These are phyloP conservation scores for Yamadazyma scolyti DNA, from an alignment of 805 yeast species.

Conservation along the genomic window DNA sequence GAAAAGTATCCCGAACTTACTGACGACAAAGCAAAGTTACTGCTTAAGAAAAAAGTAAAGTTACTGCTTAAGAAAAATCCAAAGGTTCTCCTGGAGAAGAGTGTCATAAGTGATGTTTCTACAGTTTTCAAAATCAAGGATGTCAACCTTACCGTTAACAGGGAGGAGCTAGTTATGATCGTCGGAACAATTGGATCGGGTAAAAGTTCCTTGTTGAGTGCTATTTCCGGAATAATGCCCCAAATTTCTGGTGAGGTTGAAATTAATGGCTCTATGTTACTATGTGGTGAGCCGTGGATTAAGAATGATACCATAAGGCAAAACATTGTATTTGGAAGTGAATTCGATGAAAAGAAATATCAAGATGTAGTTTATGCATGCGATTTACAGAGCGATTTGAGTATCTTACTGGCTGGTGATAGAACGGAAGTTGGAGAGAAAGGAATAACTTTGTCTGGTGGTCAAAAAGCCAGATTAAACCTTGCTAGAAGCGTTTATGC, in stretches of 20 bases:
- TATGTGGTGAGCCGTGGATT: conserved; percentile 34
- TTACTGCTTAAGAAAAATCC: too few relatives aligned
- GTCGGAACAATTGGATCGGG: conserved; percentile 35
- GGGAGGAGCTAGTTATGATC: conserved; percentile 31
- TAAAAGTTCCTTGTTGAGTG: conserved; percentile 32
- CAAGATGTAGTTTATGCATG: conserved; percentile 23
- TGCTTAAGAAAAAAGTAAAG: too few relatives aligned
- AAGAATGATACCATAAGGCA: conserved; percentile 32
- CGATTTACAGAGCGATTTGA: conserved; percentile 24
- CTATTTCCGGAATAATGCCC: conserved; percentile 35
- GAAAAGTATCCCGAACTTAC: conserved; percentile 9
- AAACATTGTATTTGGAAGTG: conserved; percentile 25
- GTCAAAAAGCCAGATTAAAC: conserved; percentile 32
- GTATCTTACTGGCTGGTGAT: conserved; percentile 29
- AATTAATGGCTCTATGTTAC: conserved; percentile 22
- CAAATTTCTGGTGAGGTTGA: conserved; percentile 22
- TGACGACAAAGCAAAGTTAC: too few relatives aligned
- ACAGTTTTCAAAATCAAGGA: conserved; percentile 23
- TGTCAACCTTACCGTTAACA: conserved; percentile 20
- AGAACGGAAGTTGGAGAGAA: conserved; percentile 33
- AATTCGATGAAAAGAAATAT: conserved; percentile 18
- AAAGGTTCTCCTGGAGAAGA: too few relatives aligned
- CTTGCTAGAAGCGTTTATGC: conserved; percentile 33
- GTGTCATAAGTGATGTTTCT: too few relatives aligned
- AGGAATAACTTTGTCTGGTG: conserved; percentile 35